Evolutionary conservation across 495 filamentous ascomycete genomes (phyloP).

Genomic region (Podospora anserina): DNA sequence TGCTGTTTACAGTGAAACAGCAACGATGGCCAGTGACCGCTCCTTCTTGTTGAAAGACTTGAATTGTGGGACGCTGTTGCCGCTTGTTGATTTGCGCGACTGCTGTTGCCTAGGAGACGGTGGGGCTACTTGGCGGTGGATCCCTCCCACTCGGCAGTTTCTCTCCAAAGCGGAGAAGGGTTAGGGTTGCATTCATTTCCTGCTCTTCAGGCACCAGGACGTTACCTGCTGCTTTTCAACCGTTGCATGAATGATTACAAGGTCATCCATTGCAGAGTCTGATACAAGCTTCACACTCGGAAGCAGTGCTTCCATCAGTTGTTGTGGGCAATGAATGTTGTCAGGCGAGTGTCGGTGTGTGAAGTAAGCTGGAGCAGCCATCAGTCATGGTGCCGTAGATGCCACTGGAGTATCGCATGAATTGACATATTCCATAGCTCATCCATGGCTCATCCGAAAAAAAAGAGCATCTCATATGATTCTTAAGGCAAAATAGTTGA

Average conservation of each 20-base stretch:
- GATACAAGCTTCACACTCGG: neutral
- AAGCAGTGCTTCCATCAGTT: neutral
- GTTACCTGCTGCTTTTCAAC: neutral
- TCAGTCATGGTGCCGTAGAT: no score
- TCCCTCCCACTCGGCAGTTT: neutral
- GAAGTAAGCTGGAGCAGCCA: no score
- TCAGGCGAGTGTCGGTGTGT: neutral
- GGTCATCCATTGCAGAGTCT: neutral
- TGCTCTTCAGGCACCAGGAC: neutral
- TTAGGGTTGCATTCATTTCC: conserved; percentile 5
- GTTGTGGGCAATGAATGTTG: neutral
- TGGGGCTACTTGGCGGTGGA: conserved; percentile 4
- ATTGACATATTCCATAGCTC: no score
- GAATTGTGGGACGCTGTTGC: conserved; percentile 16
- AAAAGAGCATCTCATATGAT: no score
- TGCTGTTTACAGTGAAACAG: conserved; percentile 20
- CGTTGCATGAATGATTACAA: neutral
- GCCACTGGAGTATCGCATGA: no score
- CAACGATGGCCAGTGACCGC: neutral
- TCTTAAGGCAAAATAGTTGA: neutral
- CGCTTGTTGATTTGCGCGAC: conserved; percentile 22
- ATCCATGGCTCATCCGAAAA: no score
- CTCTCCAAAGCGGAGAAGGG: neutral
- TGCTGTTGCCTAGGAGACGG: conserved; percentile 29
- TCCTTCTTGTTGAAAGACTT: conserved; percentile 12